Evolutionary conservation across 1,284 basidiomycete genomes (phyloP).

Genomic region (Takashimella koratensis): DNA sequence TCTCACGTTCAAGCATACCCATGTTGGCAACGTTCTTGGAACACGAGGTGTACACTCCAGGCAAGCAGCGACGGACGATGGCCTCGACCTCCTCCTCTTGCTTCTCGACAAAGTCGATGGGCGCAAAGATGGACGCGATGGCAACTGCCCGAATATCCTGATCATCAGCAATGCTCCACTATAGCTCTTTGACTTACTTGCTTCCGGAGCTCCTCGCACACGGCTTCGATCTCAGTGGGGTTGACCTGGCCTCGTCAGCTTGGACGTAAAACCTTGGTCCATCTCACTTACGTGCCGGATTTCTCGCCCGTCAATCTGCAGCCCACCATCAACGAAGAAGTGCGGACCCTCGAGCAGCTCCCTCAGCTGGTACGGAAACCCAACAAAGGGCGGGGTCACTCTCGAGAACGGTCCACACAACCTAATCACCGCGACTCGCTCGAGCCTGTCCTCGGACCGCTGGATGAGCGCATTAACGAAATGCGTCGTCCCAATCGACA

Average conservation of each 20-base stretch:
- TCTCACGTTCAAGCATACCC: conserved; percentile 58
- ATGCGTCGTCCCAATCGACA: conserved; percentile 38
- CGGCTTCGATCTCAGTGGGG: conserved; percentile 26
- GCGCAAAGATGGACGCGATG: conserved; percentile 32
- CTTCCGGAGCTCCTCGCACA: conserved; percentile 24
- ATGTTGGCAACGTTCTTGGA: conserved; percentile 36
- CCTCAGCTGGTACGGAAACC: conserved; percentile 33
- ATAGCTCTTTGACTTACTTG: conserved; percentile 14
- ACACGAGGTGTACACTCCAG: conserved; percentile 24
- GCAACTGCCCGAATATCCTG: conserved; percentile 16
- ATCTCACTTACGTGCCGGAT: conserved; percentile 18
- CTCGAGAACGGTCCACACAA: conserved; percentile 32
- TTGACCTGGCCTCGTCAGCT: conserved; percentile 21
- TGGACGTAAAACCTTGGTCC: neutral
- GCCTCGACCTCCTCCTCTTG: conserved; percentile 36
- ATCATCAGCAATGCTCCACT: neutral
- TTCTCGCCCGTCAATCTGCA: conserved; percentile 38
- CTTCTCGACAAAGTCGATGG: conserved; percentile 29
- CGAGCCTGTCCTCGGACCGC: conserved; percentile 21
- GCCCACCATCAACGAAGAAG: conserved; percentile 31
- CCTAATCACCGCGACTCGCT: conserved; percentile 36
- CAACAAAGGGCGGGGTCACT: conserved; percentile 29
- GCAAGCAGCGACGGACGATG: conserved; percentile 24
- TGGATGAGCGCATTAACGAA: conserved; percentile 40
- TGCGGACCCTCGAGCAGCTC: conserved; percentile 29